Percentiles rank a stretch among this genome's conserved stretches.
Evolutionary conservation across 176 grass and related monocot species (phyloP).

Genomic region (Otatea glauca): DNA sequence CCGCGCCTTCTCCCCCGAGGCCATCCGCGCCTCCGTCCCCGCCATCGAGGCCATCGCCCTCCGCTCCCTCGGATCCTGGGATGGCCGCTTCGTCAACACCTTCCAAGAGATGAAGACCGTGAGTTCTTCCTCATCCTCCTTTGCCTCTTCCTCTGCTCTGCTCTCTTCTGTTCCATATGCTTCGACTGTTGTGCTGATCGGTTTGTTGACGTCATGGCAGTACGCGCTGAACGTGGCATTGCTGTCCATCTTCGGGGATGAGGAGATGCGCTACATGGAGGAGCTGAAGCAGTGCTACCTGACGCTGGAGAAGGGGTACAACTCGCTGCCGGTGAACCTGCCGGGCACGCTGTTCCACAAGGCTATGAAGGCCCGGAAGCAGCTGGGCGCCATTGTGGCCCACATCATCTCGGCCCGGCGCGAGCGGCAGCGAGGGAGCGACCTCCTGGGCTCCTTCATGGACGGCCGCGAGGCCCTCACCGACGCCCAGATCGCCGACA

Average conservation of each 20-base stretch:
- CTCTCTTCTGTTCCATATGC: not conserved
- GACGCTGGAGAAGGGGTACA: conserved; percentile 94
- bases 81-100: conserved; percentile 73
- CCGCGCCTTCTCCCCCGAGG: conserved; percentile 84
- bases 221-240: conserved; percentile 96
- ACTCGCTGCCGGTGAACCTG: conserved; percentile 97
- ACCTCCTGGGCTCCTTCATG: conserved; percentile 89
- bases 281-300: conserved; percentile 97
- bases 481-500: conserved; percentile 92
- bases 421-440: conserved; percentile 47
- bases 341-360: conserved; percentile 92
- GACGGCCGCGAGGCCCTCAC: conserved; percentile 78
- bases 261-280: conserved; percentile 84
- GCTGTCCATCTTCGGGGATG: conserved; percentile 88
- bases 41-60: conserved; percentile 72
- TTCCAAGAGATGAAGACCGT: conserved; percentile 99
- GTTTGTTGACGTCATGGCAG: conserved; percentile 37
- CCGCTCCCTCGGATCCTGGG: conserved; percentile 62
- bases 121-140: not conserved
- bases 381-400: conserved; percentile 73
- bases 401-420: conserved; percentile 72
- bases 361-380: conserved; percentile 85
- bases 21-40: conserved; percentile 69
- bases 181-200: not conserved
- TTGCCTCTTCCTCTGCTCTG: not conserved